phyloP scores from a whole-genome alignment of 306 rosid genomes.

The Ochetophila trinervis region DNA sequence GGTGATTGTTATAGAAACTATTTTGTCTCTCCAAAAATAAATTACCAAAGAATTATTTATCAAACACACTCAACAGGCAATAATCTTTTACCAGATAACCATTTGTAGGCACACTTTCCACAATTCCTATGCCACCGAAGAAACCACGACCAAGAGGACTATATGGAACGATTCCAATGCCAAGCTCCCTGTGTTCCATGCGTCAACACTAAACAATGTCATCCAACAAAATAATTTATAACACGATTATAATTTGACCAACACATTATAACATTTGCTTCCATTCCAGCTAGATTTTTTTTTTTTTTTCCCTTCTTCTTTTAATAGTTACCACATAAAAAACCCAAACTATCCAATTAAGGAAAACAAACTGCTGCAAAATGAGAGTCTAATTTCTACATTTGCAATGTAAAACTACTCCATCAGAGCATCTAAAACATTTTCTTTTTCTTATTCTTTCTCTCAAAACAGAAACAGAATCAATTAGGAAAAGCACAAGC shows the following conservation, averaged over 20 bases:
- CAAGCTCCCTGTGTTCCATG: conserved; percentile 45
- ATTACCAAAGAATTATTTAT: no score
- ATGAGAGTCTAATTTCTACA: neutral
- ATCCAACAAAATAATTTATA: neutral
- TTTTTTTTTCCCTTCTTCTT: neutral
- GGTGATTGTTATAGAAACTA: no score
- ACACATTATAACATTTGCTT: no score
- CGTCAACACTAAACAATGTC: neutral
- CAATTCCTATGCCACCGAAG: conserved; percentile 61
- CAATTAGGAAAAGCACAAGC: no score
- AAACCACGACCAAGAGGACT: conserved; percentile 70
- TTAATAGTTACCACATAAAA: neutral
- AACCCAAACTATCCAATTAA: neutral
- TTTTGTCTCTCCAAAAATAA: no score
- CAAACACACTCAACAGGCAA: neutral
- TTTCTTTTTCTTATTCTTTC: no score
- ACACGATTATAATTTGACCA: no score
- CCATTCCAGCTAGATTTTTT: no score
- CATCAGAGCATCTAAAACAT: no score
- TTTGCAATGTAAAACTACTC: no score
- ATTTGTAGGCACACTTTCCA: conserved; percentile 30
- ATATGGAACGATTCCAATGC: conserved; percentile 62
- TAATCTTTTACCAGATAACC: neutral
- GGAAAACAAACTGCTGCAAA: neutral
- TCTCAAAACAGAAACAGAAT: no score